Evolutionary conservation across 352 stramenopile genomes (phyloP), one percentile per base, ranked within the genome.

Genomic region (Phytophthora boehmeriae): DNA sequence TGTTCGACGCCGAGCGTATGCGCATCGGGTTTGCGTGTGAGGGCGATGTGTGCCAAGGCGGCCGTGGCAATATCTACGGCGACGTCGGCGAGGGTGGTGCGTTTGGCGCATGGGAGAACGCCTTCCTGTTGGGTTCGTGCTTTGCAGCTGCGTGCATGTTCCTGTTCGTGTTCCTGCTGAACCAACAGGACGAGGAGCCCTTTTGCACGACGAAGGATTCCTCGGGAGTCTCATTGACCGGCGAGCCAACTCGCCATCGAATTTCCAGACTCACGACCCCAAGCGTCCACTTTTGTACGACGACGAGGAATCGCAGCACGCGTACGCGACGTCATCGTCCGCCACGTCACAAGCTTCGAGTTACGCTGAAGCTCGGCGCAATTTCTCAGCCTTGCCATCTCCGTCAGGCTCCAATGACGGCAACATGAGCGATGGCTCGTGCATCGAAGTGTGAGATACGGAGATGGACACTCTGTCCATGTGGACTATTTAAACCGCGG

Each of bases 1-100:
- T 97, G n/a, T 97, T 96, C 46, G 89, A 97, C 53, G 87, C 75
- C n/a, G 73, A 90, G 39, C 91, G 92, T 52, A 89, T 95, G 74
- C 86, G 89, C 39, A 70, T 97, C 25, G 89, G 89, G 39, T 97
- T 97, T 55, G 89, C 89, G 1, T 97, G 89, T 57, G 78, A 89
- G 8, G 82, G 83, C n/a, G 76, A 90, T 50, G 71, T 86, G 4
- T 96, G 88, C 55, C 80, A 79, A 11, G 88, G 88, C 38, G 88
- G 88, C 14, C 76, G 64, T 14, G 89, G 88, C 30, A 72, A 86
- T 39, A 73, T 92, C 43, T 84, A 79, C 53, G 84, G 82, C 25
- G 71, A 74, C 17, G 68, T 61, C 19, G 68, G 72, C 36, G 79
- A 86, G 35, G 62, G 66, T 11, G 60, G 60, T 27, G 54, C 70